Evolutionary conservation across 2,329 filamentous ascomycete species (phyloP).

Genomic region (Helotiales sp.): DNA sequence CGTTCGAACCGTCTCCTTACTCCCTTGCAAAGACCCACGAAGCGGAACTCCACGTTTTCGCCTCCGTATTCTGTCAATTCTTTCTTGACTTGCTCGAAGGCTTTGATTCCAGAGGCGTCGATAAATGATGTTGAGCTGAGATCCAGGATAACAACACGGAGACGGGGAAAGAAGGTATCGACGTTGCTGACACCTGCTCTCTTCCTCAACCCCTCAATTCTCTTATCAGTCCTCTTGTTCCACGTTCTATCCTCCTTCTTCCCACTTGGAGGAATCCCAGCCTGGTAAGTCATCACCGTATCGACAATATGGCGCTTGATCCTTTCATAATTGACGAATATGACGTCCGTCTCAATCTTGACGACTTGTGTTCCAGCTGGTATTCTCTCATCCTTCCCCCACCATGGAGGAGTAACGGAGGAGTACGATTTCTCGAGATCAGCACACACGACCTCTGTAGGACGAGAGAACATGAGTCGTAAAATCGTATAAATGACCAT

Average conservation of each 20-base stretch:
- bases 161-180: constrained; percentile 6
- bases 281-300: constrained; percentile 13
- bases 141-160: constrained; percentile 23
- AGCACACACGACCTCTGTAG: constrained; percentile 2
- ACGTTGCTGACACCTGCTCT: constrained; percentile 9
- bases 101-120: constrained; percentile 17
- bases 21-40: constrained; percentile 20
- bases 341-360: constrained; percentile 14
- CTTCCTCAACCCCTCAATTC: constrained; percentile 13
- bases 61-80: constrained; percentile 17
- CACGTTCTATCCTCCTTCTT: constrained; percentile 9
- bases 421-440: constrained; percentile 21
- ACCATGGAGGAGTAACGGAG: constrained; percentile 10
- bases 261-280: constrained; percentile 6
- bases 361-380: constrained; percentile 22
- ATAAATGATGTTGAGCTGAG: constrained; percentile 20
- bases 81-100: constrained; percentile 16
- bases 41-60: constrained; percentile 20
- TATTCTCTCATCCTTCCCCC: constrained; percentile 14
- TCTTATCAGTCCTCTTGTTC: constrained; percentile 17
- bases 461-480: constrained; percentile 21
- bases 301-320: constrained; percentile 20
- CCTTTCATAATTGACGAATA: constrained; percentile 22
- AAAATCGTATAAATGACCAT: constrained; percentile 21
- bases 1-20: constrained; percentile 19